Base-by-base conservation (phyloP, 176 grass and related monocot genomes). In the Bothriochloa decipiens region DNA sequence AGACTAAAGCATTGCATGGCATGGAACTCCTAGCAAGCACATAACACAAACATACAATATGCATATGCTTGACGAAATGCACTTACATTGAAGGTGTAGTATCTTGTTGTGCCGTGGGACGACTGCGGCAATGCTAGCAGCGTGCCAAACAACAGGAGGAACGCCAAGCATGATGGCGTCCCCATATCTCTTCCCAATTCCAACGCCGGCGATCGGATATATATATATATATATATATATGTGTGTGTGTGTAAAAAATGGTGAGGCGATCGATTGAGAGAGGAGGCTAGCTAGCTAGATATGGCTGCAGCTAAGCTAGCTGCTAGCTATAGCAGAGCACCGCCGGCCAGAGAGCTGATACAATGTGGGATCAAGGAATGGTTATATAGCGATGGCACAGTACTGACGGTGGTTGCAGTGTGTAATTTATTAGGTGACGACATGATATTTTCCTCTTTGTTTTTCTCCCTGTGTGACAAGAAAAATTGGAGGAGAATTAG, bases 31-130 rank as follows among this genome's bases (percentile, higher is more conserved):
- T 55, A 55, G 18, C 50, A 55, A 55, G 5, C 5, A 58, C 49
- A 52, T n/a, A 20, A 55, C 7, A 20, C 50, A 55, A 8, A 36
- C 4, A 36, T 4, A 5, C 35, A 36, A 36, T 36, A 36, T 36
- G 27, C 28, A 62, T 62, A 69, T 57, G 33, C 41, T 33, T 8
- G 18, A 49, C 43, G 36, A 28, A 14, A 27, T 64, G 57, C 9
- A 63, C 53, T 22, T 36, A 91, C 92, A 79, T 89, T 90, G 82
- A 94, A 94, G 32, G 85, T 91, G 89, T 94, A 94, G 77, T 87
- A 45, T 81, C 92, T 91, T 15, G 89, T 91, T 5, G 17, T 29
- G 71, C 57, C 64, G 46, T 33, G 77, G 27, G 78, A 78, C 23
- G 83, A 14, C 27, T 88, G 79, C 1, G 83, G 82, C 68, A 90